Evolutionary conservation across 2,329 filamentous ascomycete genomes (phyloP), one percentile per base, ranked within the genome.

Genomic region (Hypomyces rosellus): DNA sequence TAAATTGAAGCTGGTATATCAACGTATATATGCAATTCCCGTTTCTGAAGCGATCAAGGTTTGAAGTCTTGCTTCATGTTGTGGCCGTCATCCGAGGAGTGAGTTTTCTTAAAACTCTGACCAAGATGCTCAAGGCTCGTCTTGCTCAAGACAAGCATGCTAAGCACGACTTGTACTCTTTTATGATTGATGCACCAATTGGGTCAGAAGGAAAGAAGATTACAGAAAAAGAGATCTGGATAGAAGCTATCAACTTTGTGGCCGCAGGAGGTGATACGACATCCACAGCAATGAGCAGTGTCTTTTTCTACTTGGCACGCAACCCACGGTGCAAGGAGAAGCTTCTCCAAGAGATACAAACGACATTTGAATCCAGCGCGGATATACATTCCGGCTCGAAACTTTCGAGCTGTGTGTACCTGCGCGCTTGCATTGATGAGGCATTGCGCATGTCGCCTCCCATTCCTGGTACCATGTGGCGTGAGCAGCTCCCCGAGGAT

Each of bases 301-400:
- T 61, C 1, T 63, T 72, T 46, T 73, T 71, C 59, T 74, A 74
- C 53, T 61, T 75, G 4, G 51, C 56, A 2, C 59, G 61, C 25
- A 64, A 71, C 49, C 63, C 63, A 1, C 51, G 58, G 1, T 59
- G 57, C 2, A 58, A 69, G n/a, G 53, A 56, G 11, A 65, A 59
- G 39, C 53, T 71, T 3, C 53, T 57, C 13, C 48, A 57, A 1
- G 66, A 69, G 46, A 59, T 71, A 30, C 61, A 67, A 14, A 50
- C 55, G 7, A 57, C 57, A 4, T 71, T 71, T 45, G 45, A 49
- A 1, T 51, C 57, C 12, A 50, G 62, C 1, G 66, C 69, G 13
- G 67, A 71, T 1, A 69, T 74, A 42, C 54, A 57, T 4, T 49
- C 57, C 9, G 63, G 66, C 1, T 49, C 63, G 1, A 56, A 54